Base-by-base conservation (phyloP, 352 stramenopile genomes). In the Globisporangium cystogenes region DNA sequence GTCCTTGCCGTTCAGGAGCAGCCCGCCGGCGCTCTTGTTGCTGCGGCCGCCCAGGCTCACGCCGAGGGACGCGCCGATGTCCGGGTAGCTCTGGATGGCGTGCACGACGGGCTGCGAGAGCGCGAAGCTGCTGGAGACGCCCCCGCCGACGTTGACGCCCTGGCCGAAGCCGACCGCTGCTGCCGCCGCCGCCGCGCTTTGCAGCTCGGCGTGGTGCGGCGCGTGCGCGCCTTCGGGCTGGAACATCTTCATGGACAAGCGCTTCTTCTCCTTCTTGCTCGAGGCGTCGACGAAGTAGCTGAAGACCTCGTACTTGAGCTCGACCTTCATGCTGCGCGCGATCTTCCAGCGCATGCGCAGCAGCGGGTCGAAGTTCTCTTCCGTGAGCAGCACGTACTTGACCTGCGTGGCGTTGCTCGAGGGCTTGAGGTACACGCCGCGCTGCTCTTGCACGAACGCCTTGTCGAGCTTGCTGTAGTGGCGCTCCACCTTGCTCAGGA, bases 291-390 rank as follows among this genome's bases (percentile, higher is more conserved):
- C 68, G 62, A 90, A 90, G 57, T 90, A 90, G 57, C 76, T 83
- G 55, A 90, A 90, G 6, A 90, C 67, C 45, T 89, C 78, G 62
- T 86, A 90, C 68, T 87, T 90, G 48, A 89, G 74, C 45, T 90
- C 78, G 26, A 79, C 73, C 58, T 89, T 89, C 74, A 86, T 89
- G 35, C 72, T 86, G 31, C 76, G 74, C 36, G 76, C 70, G n/a
- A 90, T 73, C 70, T 87, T 87, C 78, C 78, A 90, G 45, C 78
- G 78, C 64, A 81, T 71, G 31, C 76, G 72, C 57, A 90, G 59
- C 48, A 82, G 59, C 20, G 74, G 64, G 45, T 85, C 76, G 49
- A 90, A 90, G 59, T 90, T 90, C 33, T 87, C 76, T 33, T 82
- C 76, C 15, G 74, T 86, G 24, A 90, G 67, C 48, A 75, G 66